Base-by-base conservation (phyloP, 1,139 yeast species). In the Candida smagusa region DNA sequence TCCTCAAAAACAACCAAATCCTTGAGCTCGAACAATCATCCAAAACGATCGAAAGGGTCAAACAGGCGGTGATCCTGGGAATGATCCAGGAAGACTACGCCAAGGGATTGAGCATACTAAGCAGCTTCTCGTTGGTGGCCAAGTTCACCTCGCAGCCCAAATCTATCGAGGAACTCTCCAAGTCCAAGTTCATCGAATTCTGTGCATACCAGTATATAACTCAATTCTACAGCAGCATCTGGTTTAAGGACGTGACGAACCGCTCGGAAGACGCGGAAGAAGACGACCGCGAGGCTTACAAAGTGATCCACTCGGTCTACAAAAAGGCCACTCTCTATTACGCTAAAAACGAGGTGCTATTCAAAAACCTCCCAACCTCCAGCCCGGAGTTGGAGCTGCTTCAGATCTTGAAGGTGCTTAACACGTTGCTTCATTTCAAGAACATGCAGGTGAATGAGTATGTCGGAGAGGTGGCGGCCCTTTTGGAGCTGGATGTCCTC, bases 151-250 rank as follows among this genome's bases (percentile, higher is more conserved):
- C 54, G 4, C 64, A 59, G 30, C 59, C 63, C 3, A 43, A 48
- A 23, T 52, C 51, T 33, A 46, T 44, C 12, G 42, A 43, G 12
- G 52, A 49, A 28, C 50, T 61, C 37, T 44, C 35, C 8, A 40
- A 43, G 4, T 61, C 61, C 42, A 39, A 50, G 25, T 59, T 52
- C 45, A 44, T 62, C 25, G 65, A 63, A 45, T 59, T 50, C 38
- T 48, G 54, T 22, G 56, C 58, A 30, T 53, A 54, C 39, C 63
- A 56, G 40, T 53, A 49, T 28, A 40, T 54, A 1, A 46, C 51
- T n/a, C 43, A 47, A 24, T 38, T 60, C 23, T 58, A 53, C 40
- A 48, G 43, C 27, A 38, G 44, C 28, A 37, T 54, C 22, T 57
- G 60, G 56, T 56, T 58, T 34, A 54, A 56, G 1, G 37, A 39